These are phyloP conservation scores for Hymenoscyphus albidus DNA, from an alignment of 2,329 filamentous ascomycete genomes.

Conservation along the genomic window DNA sequence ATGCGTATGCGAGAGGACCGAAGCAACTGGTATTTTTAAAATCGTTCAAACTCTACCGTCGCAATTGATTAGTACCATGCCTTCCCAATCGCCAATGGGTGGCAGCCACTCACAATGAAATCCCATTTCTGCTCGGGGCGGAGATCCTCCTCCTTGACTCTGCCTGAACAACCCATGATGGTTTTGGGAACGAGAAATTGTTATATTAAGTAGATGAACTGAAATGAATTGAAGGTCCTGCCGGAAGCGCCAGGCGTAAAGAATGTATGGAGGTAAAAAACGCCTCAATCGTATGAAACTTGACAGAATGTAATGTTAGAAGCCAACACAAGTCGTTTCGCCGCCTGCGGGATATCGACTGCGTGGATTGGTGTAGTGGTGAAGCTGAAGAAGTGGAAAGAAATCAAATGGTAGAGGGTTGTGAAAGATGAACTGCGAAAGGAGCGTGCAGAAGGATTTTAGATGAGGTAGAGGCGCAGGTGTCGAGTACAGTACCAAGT, in stretches of 20 bases:
- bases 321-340: constrained; percentile 42
- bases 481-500: too few species aligned
- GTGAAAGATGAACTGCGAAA: not conserved
- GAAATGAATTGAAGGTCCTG: constrained; percentile 21
- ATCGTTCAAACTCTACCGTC: constrained; percentile 57
- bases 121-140: constrained; percentile 90
- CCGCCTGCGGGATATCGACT: constrained; percentile 49
- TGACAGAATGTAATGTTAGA: constrained; percentile 17
- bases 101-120: constrained; percentile 65
- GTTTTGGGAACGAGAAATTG: constrained; percentile 7
- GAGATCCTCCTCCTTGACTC: constrained; percentile 60
- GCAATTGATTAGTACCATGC: constrained; percentile 12
- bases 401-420: not conserved
- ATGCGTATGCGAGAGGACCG: constrained; percentile 74
- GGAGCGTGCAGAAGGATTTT: not conserved
- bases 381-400: not conserved
- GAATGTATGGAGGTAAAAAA: constrained; percentile 9
- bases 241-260: constrained; percentile 26
- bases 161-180: constrained; percentile 64
- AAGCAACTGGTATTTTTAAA: constrained; percentile 81
- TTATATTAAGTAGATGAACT: constrained; percentile 14
- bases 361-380: constrained; percentile 23
- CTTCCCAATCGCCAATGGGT: not conserved
- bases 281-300: constrained; percentile 7
- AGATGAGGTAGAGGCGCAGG: not conserved